These are phyloP conservation scores for Beta corolliflora DNA, from an alignment of 179 eudicot genomes.

Conservation along the genomic window DNA sequence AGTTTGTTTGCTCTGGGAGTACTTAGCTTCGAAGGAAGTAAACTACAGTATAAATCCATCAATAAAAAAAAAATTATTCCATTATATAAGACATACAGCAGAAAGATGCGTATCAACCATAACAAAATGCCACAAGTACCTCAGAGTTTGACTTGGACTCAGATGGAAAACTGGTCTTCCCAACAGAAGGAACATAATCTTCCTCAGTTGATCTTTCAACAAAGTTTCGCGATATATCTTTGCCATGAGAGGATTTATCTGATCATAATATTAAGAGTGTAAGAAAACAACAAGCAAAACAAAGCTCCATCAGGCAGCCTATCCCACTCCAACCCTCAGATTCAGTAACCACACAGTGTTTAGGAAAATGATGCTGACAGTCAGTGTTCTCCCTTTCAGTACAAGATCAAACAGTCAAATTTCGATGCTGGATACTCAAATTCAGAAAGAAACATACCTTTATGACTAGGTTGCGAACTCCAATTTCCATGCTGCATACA, in stretches of 20 bases:
- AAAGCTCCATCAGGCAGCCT: constrained; percentile 9
- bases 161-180: constrained; percentile 36
- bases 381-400: neutral
- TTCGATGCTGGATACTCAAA: neutral
- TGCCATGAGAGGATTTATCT: constrained; percentile 37
- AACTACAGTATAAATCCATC: no score
- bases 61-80: neutral
- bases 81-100: neutral
- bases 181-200: constrained; percentile 33
- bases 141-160: constrained; percentile 33
- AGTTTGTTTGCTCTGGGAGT: neutral
- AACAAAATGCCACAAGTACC: constrained; percentile 37
- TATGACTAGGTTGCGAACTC: constrained; percentile 28
- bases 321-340: neutral
- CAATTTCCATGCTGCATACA: constrained; percentile 41
- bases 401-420: neutral
- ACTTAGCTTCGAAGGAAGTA: neutral
- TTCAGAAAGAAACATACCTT: constrained; percentile 41
- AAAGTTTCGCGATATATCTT: constrained; percentile 17
- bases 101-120: constrained; percentile 1
- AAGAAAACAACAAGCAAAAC: constrained; percentile 4
- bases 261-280: constrained; percentile 13
- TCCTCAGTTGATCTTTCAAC: constrained; percentile 26
- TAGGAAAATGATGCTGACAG: neutral
- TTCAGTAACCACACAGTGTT: neutral